Percentiles rank a stretch among this genome's conserved stretches.
Evolutionary conservation across 805 yeast species (phyloP).

Genomic region (Starmerella geochares): DNA sequence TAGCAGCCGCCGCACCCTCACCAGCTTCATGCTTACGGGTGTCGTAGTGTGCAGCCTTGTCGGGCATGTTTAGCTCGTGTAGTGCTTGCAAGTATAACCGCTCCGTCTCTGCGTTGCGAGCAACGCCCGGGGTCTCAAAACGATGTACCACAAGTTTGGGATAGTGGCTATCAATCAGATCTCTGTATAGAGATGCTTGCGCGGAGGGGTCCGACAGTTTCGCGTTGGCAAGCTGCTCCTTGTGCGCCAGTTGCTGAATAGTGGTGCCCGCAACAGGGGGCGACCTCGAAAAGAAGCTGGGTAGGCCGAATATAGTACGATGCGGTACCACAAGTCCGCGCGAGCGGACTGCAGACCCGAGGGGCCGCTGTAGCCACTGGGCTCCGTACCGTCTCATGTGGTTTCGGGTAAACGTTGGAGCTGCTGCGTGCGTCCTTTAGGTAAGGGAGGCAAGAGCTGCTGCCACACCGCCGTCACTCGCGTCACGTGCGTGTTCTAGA

Average conservation of each 20-base stretch:
- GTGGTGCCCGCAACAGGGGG: slow-evolving; percentile 16
- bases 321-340: neutral
- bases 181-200: slow-evolving; percentile 77
- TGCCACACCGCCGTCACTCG: neutral
- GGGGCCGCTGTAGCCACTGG: slow-evolving; percentile 4
- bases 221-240: slow-evolving; percentile 80
- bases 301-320: slow-evolving; percentile 10
- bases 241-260: slow-evolving; percentile 41
- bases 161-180: slow-evolving; percentile 65
- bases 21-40: neutral
- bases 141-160: slow-evolving; percentile 96
- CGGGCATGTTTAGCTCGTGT: slow-evolving; percentile 48
- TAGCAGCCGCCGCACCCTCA: slow-evolving; percentile 27
- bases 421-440: neutral
- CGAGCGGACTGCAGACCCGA: neutral
- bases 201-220: slow-evolving; percentile 54
- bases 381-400: slow-evolving; percentile 4
- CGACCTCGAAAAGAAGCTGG: slow-evolving; percentile 10
- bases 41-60: slow-evolving; percentile 7
- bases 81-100: slow-evolving; percentile 72
- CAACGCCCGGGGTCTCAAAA: slow-evolving; percentile 89
- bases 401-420: neutral
- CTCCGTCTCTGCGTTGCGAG: slow-evolving; percentile 69
- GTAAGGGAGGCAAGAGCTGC: neutral
- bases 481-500: slow-evolving; percentile 7